A percentile compares a stretch with the other conserved stretches of the same genome.
phyloP scores from a whole-genome alignment of 306 rosid genomes.

The Astragalus membranaceus region DNA sequence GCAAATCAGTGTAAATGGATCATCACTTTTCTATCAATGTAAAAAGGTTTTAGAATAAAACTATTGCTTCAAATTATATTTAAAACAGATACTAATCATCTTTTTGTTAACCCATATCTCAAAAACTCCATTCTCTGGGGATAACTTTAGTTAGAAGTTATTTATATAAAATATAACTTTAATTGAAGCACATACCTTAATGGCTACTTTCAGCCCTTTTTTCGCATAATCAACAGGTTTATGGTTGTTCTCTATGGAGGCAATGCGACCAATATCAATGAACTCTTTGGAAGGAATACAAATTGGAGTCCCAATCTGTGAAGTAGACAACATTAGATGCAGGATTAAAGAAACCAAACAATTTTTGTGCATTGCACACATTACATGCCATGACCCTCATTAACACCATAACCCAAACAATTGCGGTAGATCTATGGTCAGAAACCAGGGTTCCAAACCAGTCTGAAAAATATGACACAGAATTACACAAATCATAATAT shows the following conservation, averaged over 20 bases:
- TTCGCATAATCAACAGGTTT: conserved; percentile 86
- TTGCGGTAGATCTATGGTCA: background rate
- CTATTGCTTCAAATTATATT: background rate
- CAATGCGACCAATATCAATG: conserved; percentile 79
- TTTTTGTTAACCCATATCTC: conserved; percentile 1
- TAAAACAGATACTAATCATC: background rate
- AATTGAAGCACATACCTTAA: conserved; percentile 53
- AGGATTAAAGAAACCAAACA: background rate
- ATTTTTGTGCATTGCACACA: background rate
- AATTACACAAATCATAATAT: background rate
- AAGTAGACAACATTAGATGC: conserved; percentile 17
- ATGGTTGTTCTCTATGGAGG: conserved; percentile 84
- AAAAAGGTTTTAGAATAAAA: background rate
- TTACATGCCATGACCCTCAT: background rate
- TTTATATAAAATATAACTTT: background rate
- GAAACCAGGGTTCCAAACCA: background rate
- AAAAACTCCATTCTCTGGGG: background rate
- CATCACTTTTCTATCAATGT: background rate
- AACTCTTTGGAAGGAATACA: conserved; percentile 84
- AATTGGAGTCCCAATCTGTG: conserved; percentile 90
- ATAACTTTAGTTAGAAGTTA: background rate
- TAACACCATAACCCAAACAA: conserved; percentile 15
- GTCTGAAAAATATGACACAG: background rate
- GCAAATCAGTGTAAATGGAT: background rate
- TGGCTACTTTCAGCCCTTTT: conserved; percentile 83